Evolutionary conservation across 1,284 basidiomycete genomes (phyloP).

Genomic region (Sphagnurus paluster): DNA sequence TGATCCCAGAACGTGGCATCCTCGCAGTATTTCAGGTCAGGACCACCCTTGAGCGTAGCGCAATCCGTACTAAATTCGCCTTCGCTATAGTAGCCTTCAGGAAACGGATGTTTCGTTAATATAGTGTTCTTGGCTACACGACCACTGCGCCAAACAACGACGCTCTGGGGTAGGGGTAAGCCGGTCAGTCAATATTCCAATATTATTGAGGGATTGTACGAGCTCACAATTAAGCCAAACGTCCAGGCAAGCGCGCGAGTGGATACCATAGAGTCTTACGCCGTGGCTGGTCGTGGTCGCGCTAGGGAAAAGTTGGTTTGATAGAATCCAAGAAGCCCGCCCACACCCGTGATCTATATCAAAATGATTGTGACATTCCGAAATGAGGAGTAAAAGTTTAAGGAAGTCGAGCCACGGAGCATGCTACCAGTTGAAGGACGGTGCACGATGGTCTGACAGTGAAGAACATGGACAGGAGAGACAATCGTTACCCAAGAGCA

Average conservation of each 20-base stretch:
- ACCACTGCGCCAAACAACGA: conserved; percentile 44
- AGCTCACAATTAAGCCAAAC: conserved; percentile 15
- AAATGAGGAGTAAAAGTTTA: no score
- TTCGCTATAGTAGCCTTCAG: conserved; percentile 46
- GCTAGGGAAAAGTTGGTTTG: background rate
- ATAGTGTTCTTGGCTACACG: conserved; percentile 39
- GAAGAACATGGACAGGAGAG: no score
- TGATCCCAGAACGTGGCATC: conserved; percentile 64
- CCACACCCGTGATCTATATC: background rate
- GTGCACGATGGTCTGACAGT: no score
- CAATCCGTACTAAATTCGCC: conserved; percentile 49
- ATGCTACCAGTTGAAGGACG: background rate
- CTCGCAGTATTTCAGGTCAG: conserved; percentile 56
- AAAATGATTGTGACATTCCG: no score
- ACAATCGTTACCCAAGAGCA: no score
- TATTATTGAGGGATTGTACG: background rate
- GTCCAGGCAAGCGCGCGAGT: conserved; percentile 17
- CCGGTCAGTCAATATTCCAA: background rate
- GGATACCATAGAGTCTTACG: conserved; percentile 10
- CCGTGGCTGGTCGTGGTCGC: background rate
- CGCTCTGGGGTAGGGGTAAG: conserved; percentile 28
- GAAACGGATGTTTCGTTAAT: conserved; percentile 41
- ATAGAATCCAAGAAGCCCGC: background rate
- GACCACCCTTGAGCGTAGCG: conserved; percentile 34
- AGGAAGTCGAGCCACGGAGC: no score